Evolutionary conservation across 345 rosid species (phyloP).

Genomic region (Brassica napus): DNA sequence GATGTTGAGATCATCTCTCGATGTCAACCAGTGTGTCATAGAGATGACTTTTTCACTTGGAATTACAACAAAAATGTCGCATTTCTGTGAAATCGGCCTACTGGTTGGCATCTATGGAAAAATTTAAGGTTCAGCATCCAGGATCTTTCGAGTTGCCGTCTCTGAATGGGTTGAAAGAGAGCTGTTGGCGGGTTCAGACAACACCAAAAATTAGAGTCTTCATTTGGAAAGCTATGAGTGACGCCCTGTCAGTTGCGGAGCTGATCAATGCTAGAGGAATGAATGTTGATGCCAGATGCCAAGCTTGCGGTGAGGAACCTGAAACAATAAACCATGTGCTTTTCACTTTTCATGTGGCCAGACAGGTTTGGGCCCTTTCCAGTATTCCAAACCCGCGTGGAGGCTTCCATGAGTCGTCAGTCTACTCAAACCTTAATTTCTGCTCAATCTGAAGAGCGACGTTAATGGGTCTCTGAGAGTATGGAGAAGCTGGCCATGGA

Average conservation of each 20-base stretch:
- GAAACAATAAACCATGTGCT: neutral
- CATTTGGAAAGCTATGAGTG: neutral
- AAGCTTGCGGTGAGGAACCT: neutral
- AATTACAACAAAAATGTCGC: neutral
- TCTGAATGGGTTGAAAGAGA: neutral
- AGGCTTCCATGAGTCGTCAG: neutral
- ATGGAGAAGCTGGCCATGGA: neutral
- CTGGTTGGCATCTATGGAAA: neutral
- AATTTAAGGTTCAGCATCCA: neutral
- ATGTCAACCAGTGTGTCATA: neutral
- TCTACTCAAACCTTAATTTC: neutral
- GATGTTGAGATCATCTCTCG: neutral
- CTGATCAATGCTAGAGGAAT: neutral
- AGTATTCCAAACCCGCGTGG: neutral
- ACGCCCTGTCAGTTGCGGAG: neutral
- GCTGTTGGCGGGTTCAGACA: neutral
- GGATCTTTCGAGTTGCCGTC: neutral
- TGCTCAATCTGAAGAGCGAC: no score
- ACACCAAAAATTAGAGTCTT: neutral
- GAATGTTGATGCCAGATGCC: neutral
- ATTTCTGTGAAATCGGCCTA: neutral
- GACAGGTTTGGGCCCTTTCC: neutral
- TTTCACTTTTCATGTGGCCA: neutral
- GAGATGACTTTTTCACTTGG: neutral
- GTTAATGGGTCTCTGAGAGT: no score